Evolutionary conservation across 1,284 basidiomycete genomes (phyloP).

Genomic region (Austroboletus novae-zelandiae): DNA sequence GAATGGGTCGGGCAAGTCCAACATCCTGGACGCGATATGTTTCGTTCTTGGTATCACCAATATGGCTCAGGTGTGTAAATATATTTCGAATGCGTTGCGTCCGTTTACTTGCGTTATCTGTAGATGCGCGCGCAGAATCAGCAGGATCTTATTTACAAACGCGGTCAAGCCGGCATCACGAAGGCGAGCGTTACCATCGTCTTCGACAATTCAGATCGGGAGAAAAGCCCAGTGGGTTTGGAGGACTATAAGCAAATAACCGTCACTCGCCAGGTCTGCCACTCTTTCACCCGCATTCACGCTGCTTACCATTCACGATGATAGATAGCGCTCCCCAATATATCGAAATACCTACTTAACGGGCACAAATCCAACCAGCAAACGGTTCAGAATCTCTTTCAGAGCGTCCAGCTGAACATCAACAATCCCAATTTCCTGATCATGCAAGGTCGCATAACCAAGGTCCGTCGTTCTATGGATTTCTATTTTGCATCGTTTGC

Average conservation of each 20-base stretch:
- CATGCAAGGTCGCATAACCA: conserved; percentile 98
- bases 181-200: conserved; percentile 99
- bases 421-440: conserved; percentile 99
- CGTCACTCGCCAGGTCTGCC: conserved; percentile 87
- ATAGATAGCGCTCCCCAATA: conserved; percentile 89
- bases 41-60: conserved; percentile 97
- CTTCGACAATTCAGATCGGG: conserved; percentile 96
- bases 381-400: conserved; percentile 90
- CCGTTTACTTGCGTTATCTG: background rate
- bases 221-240: conserved; percentile 84
- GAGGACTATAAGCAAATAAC: conserved; percentile 89
- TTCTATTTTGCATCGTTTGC: background rate
- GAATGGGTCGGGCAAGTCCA: conserved; percentile 94
- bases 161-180: conserved; percentile 95
- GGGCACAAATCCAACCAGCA: conserved; percentile 94
- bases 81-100: background rate
- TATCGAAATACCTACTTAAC: conserved; percentile 96
- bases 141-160: conserved; percentile 97
- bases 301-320: conserved; percentile 3
- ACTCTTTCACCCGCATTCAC: conserved; percentile 4
- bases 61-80: conserved; percentile 68
- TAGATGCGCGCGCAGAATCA: conserved; percentile 96
- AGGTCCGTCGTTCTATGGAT: conserved; percentile 43
- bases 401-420: conserved; percentile 98
- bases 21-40: conserved; percentile 96